Conservation (phyloP, 116 monocot species). For the Phalaenopsis hybrid region DNA sequence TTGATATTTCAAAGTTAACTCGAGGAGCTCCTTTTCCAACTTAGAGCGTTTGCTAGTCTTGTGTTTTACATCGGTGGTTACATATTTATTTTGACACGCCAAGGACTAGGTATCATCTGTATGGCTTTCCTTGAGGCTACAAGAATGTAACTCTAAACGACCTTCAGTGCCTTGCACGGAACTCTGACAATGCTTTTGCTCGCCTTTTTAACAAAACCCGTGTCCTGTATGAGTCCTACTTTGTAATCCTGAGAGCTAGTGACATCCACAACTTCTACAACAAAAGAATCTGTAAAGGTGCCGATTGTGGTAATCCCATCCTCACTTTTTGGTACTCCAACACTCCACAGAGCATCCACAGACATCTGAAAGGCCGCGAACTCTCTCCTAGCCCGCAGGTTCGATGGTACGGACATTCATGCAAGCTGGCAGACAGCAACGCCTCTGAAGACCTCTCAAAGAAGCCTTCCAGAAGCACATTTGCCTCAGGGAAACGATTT, state of each 20-base stretch:
- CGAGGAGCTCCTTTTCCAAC: too few relatives aligned
- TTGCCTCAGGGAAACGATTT: slow-evolving; percentile 42
- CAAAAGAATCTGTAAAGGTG: background rate
- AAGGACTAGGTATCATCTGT: slow-evolving; percentile 15
- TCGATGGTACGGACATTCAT: background rate
- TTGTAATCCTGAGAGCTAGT: slow-evolving; percentile 9
- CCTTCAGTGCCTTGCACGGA: slow-evolving; percentile 27
- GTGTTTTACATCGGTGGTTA: background rate
- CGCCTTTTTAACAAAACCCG: background rate
- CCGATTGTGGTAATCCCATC: background rate
- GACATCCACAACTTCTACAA: background rate
- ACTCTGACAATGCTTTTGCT: background rate
- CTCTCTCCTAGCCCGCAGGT: slow-evolving; percentile 1
- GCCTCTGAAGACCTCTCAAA: slow-evolving; percentile 38
- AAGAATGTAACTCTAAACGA: slow-evolving; percentile 25
- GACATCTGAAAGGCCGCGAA: background rate
- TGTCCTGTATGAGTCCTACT: background rate
- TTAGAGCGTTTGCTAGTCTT: too few relatives aligned
- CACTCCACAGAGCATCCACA: background rate
- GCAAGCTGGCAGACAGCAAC: background rate
- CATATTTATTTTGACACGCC: slow-evolving; percentile 30
- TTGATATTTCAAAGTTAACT: too few relatives aligned
- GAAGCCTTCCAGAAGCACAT: slow-evolving; percentile 53
- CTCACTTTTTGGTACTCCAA: background rate
- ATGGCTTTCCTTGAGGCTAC: slow-evolving; percentile 29